phyloP scores from a whole-genome alignment of 768 basidiomycete species.

The Boletus rufocinnamomeus region DNA sequence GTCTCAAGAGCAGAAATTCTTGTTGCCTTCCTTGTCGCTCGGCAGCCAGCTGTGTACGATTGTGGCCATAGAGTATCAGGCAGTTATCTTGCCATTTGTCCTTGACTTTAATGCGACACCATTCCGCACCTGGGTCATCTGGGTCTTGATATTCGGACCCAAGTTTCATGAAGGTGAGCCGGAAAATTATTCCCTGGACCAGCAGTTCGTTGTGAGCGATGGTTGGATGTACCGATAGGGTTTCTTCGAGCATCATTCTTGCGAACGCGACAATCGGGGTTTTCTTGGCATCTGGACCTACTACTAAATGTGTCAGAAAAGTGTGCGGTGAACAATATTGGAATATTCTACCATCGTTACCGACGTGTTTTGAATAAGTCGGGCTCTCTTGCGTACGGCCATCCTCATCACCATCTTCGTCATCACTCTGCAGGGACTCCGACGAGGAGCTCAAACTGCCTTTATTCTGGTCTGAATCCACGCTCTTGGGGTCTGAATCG shows the following conservation, averaged over 20 bases:
- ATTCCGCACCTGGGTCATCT: neutral
- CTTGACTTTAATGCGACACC: constrained; percentile 1
- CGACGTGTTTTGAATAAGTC: neutral
- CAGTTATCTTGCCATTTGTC: neutral
- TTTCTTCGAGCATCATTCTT: neutral
- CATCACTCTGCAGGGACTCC: neutral
- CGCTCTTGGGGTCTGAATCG: neutral
- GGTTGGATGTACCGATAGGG: neutral
- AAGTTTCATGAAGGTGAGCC: constrained; percentile 1
- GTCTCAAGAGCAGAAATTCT: constrained; percentile 5
- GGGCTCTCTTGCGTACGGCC: neutral
- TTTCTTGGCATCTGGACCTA: neutral
- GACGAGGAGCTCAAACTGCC: neutral
- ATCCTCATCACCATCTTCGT: neutral
- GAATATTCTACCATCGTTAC: neutral
- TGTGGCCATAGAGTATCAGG: constrained; percentile 2
- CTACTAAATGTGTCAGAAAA: neutral
- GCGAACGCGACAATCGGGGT: neutral
- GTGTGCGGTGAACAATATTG: neutral
- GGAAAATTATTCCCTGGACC: neutral
- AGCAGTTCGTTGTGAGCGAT: neutral
- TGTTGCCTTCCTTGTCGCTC: constrained; percentile 3
- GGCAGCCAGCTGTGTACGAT: neutral
- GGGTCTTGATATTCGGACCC: neutral
- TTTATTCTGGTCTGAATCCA: neutral